Evolutionary conservation across 1,284 basidiomycete genomes (phyloP).

Genomic region (Ceratobasidium sp.): DNA sequence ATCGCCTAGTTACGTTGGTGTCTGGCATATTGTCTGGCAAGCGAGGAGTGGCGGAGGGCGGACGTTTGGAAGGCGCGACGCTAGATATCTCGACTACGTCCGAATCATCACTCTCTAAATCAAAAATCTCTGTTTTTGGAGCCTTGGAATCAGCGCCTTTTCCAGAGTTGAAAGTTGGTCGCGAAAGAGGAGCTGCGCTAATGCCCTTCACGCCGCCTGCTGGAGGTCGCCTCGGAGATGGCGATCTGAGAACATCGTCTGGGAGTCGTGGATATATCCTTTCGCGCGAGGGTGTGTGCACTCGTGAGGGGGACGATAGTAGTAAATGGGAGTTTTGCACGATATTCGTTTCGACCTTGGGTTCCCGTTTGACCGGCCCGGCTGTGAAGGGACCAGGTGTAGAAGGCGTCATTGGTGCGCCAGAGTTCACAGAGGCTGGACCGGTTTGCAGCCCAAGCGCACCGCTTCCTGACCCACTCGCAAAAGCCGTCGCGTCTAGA

Average conservation of each 20-base stretch:
- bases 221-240: conserved; percentile 17
- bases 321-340: neutral
- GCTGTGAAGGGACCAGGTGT: conserved; percentile 15
- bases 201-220: neutral
- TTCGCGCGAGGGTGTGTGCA: conserved; percentile 26
- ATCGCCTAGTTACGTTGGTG: conserved; percentile 11
- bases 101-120: conserved; percentile 34
- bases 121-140: conserved; percentile 8
- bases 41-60: neutral
- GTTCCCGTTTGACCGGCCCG: conserved; percentile 4
- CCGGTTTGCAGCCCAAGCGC: conserved; percentile 27
- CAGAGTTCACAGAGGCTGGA: neutral
- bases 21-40: neutral
- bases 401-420: conserved; percentile 26
- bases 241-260: conserved; percentile 4
- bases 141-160: neutral
- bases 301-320: conserved; percentile 9
- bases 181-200: neutral
- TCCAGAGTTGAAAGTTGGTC: neutral
- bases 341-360: neutral
- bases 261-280: conserved; percentile 33
- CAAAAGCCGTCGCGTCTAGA: neutral
- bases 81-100: conserved; percentile 8
- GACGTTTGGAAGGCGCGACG: neutral
- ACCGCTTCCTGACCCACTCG: conserved; percentile 2